Conservation (phyloP, 1,284 basidiomycete species). For the Trichosporon asahii region DNA sequence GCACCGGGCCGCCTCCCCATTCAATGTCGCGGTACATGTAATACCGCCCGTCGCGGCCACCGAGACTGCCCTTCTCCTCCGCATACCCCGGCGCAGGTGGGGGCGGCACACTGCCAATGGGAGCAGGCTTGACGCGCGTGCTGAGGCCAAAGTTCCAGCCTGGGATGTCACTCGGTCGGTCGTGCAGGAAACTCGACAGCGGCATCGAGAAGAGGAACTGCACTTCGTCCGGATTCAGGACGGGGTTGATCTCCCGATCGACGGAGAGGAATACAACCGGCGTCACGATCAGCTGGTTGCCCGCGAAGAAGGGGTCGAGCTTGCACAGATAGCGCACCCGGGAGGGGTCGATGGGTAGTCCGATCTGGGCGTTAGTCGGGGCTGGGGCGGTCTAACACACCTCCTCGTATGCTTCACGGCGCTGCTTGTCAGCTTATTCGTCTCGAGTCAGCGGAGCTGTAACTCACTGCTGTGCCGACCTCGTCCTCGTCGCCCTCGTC, state of each 20-base stretch:
- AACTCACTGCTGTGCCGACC: slow-evolving; percentile 73
- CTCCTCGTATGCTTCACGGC: slow-evolving; percentile 71
- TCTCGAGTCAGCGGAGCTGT: background rate
- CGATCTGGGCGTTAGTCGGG: slow-evolving; percentile 58
- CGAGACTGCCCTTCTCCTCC: slow-evolving; percentile 25
- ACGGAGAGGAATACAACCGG: slow-evolving; percentile 80
- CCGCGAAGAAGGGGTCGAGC: slow-evolving; percentile 70
- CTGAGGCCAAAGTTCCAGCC: slow-evolving; percentile 44
- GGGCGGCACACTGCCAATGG: slow-evolving; percentile 19
- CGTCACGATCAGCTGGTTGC: slow-evolving; percentile 68
- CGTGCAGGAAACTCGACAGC: slow-evolving; percentile 66
- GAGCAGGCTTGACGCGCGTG: slow-evolving; percentile 26
- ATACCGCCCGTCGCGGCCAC: slow-evolving; percentile 54
- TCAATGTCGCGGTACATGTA: slow-evolving; percentile 62
- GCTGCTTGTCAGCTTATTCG: slow-evolving; percentile 49
- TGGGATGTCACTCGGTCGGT: slow-evolving; percentile 60
- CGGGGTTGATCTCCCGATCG: slow-evolving; percentile 62
- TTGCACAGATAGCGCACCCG: slow-evolving; percentile 70
- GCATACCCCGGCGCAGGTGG: slow-evolving; percentile 36
- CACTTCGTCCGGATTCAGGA: slow-evolving; percentile 73
- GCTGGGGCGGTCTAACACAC: slow-evolving; percentile 44
- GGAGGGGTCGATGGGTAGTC: slow-evolving; percentile 65
- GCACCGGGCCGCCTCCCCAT: slow-evolving; percentile 53
- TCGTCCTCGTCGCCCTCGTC: slow-evolving; percentile 64
- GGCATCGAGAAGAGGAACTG: slow-evolving; percentile 76